Base-by-base conservation (phyloP, 176 grass and related monocot species). In the Rhynchospora breviuscula region DNA sequence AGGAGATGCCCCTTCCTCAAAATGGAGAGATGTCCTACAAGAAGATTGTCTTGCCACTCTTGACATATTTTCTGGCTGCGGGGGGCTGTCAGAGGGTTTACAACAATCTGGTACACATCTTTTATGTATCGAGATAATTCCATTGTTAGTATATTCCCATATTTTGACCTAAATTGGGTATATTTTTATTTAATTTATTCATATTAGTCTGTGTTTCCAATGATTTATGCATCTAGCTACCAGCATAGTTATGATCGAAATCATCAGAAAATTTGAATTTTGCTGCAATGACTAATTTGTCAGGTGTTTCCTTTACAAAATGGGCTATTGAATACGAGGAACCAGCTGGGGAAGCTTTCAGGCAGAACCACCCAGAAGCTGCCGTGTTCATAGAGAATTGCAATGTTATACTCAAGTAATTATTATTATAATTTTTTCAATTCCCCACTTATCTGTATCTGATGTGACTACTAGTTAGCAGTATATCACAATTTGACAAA, bases 271-370 rank as follows among this genome's bases (percentile, higher is more conserved):
- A 4, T 59, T 59, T 17, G 56, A 59, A 59, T 17, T 59, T 59
- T 59, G 12, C 56, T 59, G 15, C 13, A 59, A 53, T 13, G 12
- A 12, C 3, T 12, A 79, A 87, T 83, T 68, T 48, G 72, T n/a
- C 73, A 93, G 89, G 87, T 58, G 85, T 79, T 12, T 91, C 91
- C 49, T 84, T 64, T 22, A 96, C 91, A 79, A 96, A 96, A 84
- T 93, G 93, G 91, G 93, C 91, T 6, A 91, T 93, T 82, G 93
- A 93, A 85, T 96, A 96, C 7, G 93, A 93, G 79, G 78, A 91
- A 49, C 85, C 93, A 88, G 90, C 93, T 64, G 93, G 87, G 25
- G 89, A 93, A 71, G 93, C 93, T 62, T 97, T 97, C 86, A 47
- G 65, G 59, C 63, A 91, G 57, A 97, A 97, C 78, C 89, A 96